Evolutionary conservation across 1,139 yeast species (phyloP).

Genomic region (Saccharomyces uvarum): DNA sequence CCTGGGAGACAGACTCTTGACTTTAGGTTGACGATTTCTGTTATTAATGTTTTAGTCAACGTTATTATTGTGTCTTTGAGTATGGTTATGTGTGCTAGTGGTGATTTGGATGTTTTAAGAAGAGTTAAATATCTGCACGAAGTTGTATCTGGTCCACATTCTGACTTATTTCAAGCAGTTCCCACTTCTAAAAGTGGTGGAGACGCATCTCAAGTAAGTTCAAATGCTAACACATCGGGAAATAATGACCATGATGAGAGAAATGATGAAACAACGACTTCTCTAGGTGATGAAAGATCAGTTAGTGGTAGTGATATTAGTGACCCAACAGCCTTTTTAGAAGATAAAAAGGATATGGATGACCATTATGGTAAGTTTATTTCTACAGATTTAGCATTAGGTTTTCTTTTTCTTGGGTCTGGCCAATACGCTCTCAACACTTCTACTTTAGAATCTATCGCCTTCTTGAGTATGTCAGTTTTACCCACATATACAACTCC

Average conservation of each 20-base stretch:
- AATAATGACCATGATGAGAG: constrained; percentile 5
- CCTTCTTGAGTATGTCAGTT: constrained; percentile 62
- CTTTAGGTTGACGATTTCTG: constrained; percentile 48
- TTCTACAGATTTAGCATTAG: constrained; percentile 78
- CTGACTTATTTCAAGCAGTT: constrained; percentile 20
- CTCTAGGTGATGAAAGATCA: neutral
- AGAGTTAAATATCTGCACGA: constrained; percentile 65
- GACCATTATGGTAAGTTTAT: constrained; percentile 59
- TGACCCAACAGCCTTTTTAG: neutral
- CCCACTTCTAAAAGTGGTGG: neutral
- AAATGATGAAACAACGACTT: neutral
- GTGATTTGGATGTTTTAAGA: constrained; percentile 72
- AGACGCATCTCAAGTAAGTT: neutral
- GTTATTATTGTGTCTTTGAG: constrained; percentile 58
- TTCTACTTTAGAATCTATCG: constrained; percentile 30
- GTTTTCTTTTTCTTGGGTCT: constrained; percentile 83
- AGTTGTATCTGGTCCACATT: constrained; percentile 28
- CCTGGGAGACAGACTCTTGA: constrained; percentile 47
- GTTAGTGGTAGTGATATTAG: neutral
- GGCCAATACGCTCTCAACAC: constrained; percentile 79
- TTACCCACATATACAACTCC: constrained; percentile 71
- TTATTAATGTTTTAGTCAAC: constrained; percentile 53
- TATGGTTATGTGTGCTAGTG: constrained; percentile 83
- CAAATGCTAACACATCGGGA: neutral
- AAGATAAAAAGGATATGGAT: constrained; percentile 19